These are phyloP conservation scores for Talaromyces sp. DNA, from an alignment of 2,329 filamentous ascomycete species.

Conservation along the genomic window DNA sequence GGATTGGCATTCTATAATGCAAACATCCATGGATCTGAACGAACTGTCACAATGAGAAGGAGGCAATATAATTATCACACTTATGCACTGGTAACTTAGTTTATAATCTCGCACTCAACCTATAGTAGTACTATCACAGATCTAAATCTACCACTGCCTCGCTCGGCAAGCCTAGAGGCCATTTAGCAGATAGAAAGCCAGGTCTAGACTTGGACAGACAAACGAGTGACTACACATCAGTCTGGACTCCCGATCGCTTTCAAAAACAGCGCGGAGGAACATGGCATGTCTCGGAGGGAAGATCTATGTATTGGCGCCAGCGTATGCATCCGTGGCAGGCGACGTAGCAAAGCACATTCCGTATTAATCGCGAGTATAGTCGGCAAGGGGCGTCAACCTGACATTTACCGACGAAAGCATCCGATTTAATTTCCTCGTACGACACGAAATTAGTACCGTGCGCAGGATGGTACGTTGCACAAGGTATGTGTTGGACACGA, in stretches of 20 bases:
- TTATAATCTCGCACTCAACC: no score
- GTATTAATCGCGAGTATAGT: neutral
- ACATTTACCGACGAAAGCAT: conserved; percentile 4
- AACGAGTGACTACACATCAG: neutral
- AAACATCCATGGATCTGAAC: no score
- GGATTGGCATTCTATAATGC: no score
- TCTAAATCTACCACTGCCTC: no score
- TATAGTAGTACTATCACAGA: no score
- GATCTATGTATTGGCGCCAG: neutral
- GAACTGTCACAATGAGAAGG: no score
- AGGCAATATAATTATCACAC: no score
- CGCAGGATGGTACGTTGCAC: conserved; percentile 6
- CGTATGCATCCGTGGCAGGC: neutral
- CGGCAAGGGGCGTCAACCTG: neutral
- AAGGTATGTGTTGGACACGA: conserved; percentile 6
- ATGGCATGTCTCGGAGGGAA: conserved; percentile 11
- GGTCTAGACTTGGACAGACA: neutral
- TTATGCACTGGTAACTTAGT: no score
- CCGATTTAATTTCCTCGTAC: conserved; percentile 7
- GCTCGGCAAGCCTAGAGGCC: no score
- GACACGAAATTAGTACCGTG: conserved; percentile 5
- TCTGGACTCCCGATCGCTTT: no score
- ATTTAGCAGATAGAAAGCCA: no score
- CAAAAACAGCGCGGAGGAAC: neutral
- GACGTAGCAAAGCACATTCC: neutral